Base-by-base conservation (phyloP, 1,139 yeast genomes). In the Yamadazyma sp. region DNA sequence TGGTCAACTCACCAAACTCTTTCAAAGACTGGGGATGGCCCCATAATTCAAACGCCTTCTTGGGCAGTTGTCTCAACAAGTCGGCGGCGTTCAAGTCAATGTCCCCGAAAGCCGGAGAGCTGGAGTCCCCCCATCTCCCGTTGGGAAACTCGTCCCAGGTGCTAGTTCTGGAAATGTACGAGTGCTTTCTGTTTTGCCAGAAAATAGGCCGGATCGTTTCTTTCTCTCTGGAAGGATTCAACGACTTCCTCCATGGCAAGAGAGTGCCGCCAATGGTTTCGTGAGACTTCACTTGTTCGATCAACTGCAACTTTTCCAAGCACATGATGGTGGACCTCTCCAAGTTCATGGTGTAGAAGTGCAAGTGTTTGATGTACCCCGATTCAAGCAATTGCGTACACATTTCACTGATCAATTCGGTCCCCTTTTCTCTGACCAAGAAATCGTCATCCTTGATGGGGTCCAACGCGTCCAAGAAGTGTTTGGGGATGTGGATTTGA, bases 131-230 rank as follows among this genome's bases (percentile, higher is more conserved):
- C 87, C 95, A 88, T 65, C 96, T 76, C 49, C 96, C 96, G 63
- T 88, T 88, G 37, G 96, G 96, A 59, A 87, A 88, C 61, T 88
- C 96, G 65, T 88, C 95, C 95, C 96, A 88, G 42, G 87, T 86
- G 27, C 95, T 82, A 15, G 98, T 92, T 62, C 98, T 78, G 32
- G 89, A 78, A 47, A 89, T 81, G 60, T 91, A 92, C 16, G 95
- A 83, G 62, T 86, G 87, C 58, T 91, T 91, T 68, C 97, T 80
- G 62, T 89, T 86, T 61, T 87, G 87, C 98, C 98, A 92, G 62
- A 91, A 91, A 49, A 92, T 91, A 14, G 98, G 98, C 54, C 97
- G 80, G 38, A 91, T 89, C 17, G 85, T 70, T 61, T 91, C 97
- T 48, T 84, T 82, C 42, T 79, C 77, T 63, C 97, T 77, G 48